Evolutionary conservation across 1,284 basidiomycete species (phyloP), one percentile per base, ranked within the genome.

Genomic region (Inonotus hispidus): DNA sequence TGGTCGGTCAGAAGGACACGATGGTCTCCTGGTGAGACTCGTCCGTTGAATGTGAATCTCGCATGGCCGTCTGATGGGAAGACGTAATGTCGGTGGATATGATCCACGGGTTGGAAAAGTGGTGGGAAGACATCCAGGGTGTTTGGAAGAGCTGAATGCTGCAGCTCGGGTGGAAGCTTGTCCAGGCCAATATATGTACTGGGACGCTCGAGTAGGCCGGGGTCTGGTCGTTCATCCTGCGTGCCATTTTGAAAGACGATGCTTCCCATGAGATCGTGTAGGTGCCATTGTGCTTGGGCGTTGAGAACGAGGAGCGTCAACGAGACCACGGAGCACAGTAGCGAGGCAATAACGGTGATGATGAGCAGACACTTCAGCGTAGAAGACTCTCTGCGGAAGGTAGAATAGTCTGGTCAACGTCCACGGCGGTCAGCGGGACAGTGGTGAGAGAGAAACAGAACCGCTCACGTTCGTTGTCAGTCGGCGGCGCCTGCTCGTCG

Each of bases 31-130:
- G 62, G 62, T n/a, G 62, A 45, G 35, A 63, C 53, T 6, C 62
- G 58, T 32, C 62, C 62, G 39, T 63, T 63, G 58, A 63, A 63
- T 1, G 62, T 56, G 47, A 60, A 63, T 11, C 58, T 52, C 19
- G 62, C 62, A 45, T 60, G 62, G 16, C 53, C 62, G 19, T 63
- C 62, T 21, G 52, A 41, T 1, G 62, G 62, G 32, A 63, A 63
- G 35, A 63, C 53, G 39, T 53, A 57, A 14, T 63, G 21, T 14
- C 39, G 45, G 23, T 63, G 58, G 25, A 56, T 38, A 29, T 63
- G 53, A 38, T 63, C 58, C 10, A 63, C 58, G 10, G 62, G 62
- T 19, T 63, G 62, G 47, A 63, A 63, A 37, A 63, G 46, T 6
- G 58, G 49, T 16, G 62, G 62, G 41, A 63, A 63, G 13, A 63